Conservation (phyloP, 768 basidiomycete genomes). For the Chlorophyllum brunneum region DNA sequence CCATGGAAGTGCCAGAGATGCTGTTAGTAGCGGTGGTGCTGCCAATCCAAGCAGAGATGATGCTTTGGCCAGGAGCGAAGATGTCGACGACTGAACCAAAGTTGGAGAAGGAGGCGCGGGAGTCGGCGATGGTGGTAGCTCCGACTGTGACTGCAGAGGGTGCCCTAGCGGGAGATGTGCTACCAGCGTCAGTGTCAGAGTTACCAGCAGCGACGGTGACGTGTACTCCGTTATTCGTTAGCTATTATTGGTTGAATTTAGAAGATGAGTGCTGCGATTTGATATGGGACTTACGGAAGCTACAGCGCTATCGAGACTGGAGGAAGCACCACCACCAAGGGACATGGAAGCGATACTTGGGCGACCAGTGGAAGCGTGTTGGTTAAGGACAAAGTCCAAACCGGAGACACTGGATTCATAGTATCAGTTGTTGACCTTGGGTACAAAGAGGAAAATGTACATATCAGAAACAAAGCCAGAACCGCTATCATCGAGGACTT, state of each 20-base stretch:
- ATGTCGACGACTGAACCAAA: constrained; percentile 31
- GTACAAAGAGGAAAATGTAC: constrained; percentile 6
- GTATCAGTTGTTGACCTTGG: background rate
- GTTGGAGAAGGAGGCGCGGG: constrained; percentile 32
- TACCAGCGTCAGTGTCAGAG: constrained; percentile 21
- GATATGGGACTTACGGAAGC: constrained; percentile 14
- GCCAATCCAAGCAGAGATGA: constrained; percentile 24
- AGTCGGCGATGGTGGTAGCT: constrained; percentile 27
- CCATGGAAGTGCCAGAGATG: constrained; percentile 27
- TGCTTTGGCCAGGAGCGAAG: constrained; percentile 28
- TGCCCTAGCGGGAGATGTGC: constrained; percentile 28
- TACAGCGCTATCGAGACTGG: constrained; percentile 28
- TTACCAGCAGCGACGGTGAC: constrained; percentile 32
- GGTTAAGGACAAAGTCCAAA: constrained; percentile 25
- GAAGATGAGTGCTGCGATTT: background rate
- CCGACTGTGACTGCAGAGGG: constrained; percentile 31
- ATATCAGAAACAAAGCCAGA: constrained; percentile 18
- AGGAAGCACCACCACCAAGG: constrained; percentile 24
- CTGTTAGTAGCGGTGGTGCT: constrained; percentile 22
- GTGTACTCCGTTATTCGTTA: constrained; percentile 25
- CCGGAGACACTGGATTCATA: constrained; percentile 20
- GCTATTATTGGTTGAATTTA: constrained; percentile 17
- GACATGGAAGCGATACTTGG: constrained; percentile 31
- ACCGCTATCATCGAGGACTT: constrained; percentile 31
- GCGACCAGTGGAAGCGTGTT: constrained; percentile 15